phyloP scores from a whole-genome alignment of 148 eudicot species.

The Vaccinium macrocarpon region DNA sequence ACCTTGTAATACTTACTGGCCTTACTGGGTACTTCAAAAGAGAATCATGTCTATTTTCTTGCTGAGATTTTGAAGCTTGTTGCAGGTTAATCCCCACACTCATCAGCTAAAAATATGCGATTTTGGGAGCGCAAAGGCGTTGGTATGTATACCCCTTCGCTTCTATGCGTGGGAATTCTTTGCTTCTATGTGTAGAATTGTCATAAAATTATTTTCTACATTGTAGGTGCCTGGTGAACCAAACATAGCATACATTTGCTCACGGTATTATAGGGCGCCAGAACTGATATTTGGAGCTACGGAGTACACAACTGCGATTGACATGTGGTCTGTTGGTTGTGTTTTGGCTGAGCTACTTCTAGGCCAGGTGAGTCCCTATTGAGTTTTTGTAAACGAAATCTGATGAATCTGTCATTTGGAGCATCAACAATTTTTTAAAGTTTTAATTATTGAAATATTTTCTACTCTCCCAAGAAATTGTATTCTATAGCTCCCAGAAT shows the following conservation, averaged over 20 bases:
- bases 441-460: background rate
- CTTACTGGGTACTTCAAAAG: background rate
- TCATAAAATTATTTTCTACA: constrained; percentile 13
- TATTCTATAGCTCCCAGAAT: background rate
- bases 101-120: constrained; percentile 91
- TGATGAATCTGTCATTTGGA: background rate
- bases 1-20: background rate
- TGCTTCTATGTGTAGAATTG: constrained; percentile 1
- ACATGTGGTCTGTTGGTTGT: constrained; percentile 94
- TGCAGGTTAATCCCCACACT: constrained; percentile 85
- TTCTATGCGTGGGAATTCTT: background rate
- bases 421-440: background rate
- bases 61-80: background rate
- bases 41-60: background rate
- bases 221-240: constrained; percentile 86
- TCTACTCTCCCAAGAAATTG: background rate
- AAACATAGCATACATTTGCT: constrained; percentile 85
- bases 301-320: constrained; percentile 86
- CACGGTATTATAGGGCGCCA: constrained; percentile 88
- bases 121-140: constrained; percentile 94
- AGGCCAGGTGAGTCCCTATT: constrained; percentile 55
- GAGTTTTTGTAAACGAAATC: background rate
- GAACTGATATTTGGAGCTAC: constrained; percentile 93
- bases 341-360: constrained; percentile 81
- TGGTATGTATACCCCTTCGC: constrained; percentile 47